These are phyloP conservation scores for Penicillium brevicompactum DNA, from an alignment of 2,329 filamentous ascomycete species.

Conservation along the genomic window DNA sequence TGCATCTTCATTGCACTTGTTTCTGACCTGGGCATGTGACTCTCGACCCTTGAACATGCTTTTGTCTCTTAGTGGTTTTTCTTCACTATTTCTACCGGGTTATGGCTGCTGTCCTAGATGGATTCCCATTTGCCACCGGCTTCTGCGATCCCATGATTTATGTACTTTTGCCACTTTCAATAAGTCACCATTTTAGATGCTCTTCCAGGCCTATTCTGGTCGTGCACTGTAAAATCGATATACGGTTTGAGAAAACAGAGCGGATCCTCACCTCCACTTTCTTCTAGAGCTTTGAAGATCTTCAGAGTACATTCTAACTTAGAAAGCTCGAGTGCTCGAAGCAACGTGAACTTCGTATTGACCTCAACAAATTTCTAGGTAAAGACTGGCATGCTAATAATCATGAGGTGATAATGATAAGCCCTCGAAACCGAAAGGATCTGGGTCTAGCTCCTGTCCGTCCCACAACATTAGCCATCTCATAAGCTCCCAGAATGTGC, in stretches of 20 bases:
- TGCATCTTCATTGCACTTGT: neutral
- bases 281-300: neutral
- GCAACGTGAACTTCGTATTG: too few species aligned
- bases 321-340: too few species aligned
- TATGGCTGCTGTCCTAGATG: neutral
- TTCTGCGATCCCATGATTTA: neutral
- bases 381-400: too few species aligned
- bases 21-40: neutral
- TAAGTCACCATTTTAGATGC: neutral
- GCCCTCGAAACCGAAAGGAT: too few species aligned
- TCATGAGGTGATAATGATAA: too few species aligned
- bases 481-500: constrained; percentile 12
- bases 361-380: too few species aligned
- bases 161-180: neutral
- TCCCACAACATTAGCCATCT: neutral
- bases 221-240: neutral
- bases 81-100: neutral
- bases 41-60: neutral
- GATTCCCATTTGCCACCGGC: neutral
- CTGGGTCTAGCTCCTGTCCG: constrained; percentile 44
- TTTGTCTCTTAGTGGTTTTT: neutral
- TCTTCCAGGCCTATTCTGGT: neutral
- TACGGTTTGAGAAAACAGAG: constrained; percentile 14
- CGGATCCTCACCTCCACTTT: neutral
- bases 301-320: too few species aligned